Evolutionary conservation across 2,329 filamentous ascomycete species (phyloP), one percentile per base, ranked within the genome.

Genomic region (Fusarium aywerte): DNA sequence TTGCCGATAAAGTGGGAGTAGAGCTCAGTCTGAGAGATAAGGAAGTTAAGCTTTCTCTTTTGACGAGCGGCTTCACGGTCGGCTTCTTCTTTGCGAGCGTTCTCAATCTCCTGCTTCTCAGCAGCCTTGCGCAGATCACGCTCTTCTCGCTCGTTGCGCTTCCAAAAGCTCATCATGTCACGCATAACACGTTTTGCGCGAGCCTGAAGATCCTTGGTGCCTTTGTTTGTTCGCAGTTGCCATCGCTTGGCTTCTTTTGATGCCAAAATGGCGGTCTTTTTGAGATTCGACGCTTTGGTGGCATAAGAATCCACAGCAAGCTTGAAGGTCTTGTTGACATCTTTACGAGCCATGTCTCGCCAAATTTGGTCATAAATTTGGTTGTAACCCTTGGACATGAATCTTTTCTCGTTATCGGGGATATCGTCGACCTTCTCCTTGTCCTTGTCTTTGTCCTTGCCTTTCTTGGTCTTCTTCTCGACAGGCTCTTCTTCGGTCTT

Each of bases 91-190:
- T 95, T 96, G 80, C 96, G 94, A 18, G 96, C 96, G 74, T 96
- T 96, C 77, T 99, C 96, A 45, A 99, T 87, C 81, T 98, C 96
- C 78, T 97, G 93, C 77, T 91, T 92, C 83, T 99, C 96, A 7
- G 96, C 96, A 51, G 94, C 90, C 82, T 97, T 96, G 71, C 96
- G 90, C 68, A 96, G 84, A 77, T 99, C 96, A 62, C 96, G 92
- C 77, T 99, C 96, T 77, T 99, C 96, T 52, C 95, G 91, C 79
- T 99, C 96, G 77, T 99, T 99, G 58, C 95, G 91, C 81, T 98
- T 98, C 96, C 96, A 99, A 85, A 98, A 99, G 58, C 92, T 89
- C 87, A 97, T 96, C 96, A 99, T 99, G 80, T 99, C 96, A 76
- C 96, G 89, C 96, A 99, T 99, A 61, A 95, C 95, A 70, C 96